Base-by-base conservation (phyloP, 140 eudicot genomes). In the Bidens hawaiensis region DNA sequence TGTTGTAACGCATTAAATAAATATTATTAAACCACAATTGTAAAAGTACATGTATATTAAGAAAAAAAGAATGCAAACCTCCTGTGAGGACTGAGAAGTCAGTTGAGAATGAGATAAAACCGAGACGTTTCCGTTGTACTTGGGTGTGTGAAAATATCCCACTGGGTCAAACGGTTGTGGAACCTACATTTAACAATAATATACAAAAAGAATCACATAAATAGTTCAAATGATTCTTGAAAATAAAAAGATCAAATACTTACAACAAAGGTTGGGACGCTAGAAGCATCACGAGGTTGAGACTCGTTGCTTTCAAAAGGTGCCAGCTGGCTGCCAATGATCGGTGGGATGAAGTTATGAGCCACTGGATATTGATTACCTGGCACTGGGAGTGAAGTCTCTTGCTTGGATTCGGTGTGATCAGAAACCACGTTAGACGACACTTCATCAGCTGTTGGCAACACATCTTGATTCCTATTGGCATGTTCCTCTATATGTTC, bases 131-230 rank as follows among this genome's bases (percentile, higher is more conserved):
- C 96, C 96, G 41, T 73, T 83, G 79, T 76, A 78, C 67, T 90
- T 90, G 60, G 81, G 74, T 54, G 83, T 38, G 28, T 77, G 82
- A 60, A 86, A 90, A 60, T 81, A 90, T 78, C 79, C 75, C 41
- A 89, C 76, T 38, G 94, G 97, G 55, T 90, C 97, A 74, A 83
- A 68, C 14, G 90, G 81, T 79, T 81, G 97, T 40, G 69, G 95
- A 57, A 90, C 85, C 96, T 90, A 70, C 36, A 67, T 47, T 11
- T 15, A 70, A 28, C n/a, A 48, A 62, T 13, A 17, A 19, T 62
- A 70, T 9, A 74, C 40, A 76, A 3, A 61, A 23, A 47, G 24
- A 49, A 27, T 40, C 42, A n/a, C 49, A 26, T 19, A 40, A 41
- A 30, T 31, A 13, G 34, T 60, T 34, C 50, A 18, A 19, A 22